phyloP scores from a whole-genome alignment of 1,139 yeast species.

The Protomyces pachydermus region DNA sequence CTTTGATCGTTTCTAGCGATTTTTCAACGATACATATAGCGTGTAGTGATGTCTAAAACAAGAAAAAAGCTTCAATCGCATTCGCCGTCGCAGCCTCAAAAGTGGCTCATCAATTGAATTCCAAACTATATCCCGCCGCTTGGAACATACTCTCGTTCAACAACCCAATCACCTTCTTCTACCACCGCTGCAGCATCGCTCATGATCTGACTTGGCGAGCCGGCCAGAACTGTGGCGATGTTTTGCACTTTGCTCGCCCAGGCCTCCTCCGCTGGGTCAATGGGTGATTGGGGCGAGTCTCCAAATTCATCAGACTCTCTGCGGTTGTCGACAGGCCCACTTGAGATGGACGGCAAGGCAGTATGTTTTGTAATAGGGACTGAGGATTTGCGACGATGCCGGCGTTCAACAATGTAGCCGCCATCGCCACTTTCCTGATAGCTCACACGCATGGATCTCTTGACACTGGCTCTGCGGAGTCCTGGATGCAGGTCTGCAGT shows the following conservation, averaged over 20 bases:
- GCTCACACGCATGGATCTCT: neutral
- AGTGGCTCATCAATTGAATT: neutral
- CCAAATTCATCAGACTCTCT: neutral
- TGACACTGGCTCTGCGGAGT: neutral
- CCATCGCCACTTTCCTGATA: neutral
- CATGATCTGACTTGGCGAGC: neutral
- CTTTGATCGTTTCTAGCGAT: neutral
- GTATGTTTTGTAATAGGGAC: neutral
- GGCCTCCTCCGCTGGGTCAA: neutral
- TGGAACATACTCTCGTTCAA: neutral
- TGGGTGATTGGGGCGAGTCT: neutral
- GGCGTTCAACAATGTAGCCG: neutral
- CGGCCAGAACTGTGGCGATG: neutral
- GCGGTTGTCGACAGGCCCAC: neutral
- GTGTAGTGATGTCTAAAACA: too few relatives aligned
- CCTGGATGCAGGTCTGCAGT: neutral
- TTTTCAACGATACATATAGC: neutral
- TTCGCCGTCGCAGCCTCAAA: neutral
- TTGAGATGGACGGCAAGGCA: neutral
- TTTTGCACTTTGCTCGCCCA: neutral
- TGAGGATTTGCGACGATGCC: neutral
- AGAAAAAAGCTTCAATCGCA: neutral
- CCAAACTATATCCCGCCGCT: neutral
- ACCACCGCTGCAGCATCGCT: neutral
- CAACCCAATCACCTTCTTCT: neutral